These are phyloP conservation scores for Suillus tomentosus DNA, from an alignment of 768 basidiomycete species.

Conservation along the genomic window DNA sequence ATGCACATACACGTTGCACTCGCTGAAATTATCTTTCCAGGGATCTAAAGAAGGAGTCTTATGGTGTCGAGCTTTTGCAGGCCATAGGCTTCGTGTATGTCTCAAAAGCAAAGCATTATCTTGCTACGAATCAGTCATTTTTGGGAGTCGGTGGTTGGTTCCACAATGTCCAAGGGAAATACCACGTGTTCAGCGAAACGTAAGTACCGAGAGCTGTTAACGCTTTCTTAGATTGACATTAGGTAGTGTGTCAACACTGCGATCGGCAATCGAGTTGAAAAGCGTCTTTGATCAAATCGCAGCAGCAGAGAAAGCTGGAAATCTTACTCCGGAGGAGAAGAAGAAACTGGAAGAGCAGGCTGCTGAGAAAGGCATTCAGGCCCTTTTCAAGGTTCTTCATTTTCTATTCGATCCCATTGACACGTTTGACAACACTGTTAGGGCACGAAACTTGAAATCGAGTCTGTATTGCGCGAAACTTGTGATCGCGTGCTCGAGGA, in stretches of 20 bases:
- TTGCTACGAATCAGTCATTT: constrained; percentile 68
- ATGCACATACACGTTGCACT: constrained; percentile 4
- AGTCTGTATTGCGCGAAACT: constrained; percentile 85
- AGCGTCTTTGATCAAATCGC: constrained; percentile 90
- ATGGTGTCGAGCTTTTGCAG: constrained; percentile 83
- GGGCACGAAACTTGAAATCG: constrained; percentile 91
- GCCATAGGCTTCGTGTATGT: constrained; percentile 85
- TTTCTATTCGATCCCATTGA: constrained; percentile 4
- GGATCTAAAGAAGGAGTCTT: constrained; percentile 83
- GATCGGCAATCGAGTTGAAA: constrained; percentile 88
- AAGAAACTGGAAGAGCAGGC: constrained; percentile 87
- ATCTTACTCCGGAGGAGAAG: constrained; percentile 75
- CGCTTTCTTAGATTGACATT: constrained; percentile 11
- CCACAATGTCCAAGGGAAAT: constrained; percentile 90
- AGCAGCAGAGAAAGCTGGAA: constrained; percentile 85
- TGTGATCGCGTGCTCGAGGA: constrained; percentile 81
- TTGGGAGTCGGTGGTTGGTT: constrained; percentile 92
- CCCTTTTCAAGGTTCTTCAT: constrained; percentile 78
- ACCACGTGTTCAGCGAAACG: constrained; percentile 94
- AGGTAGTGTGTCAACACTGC: constrained; percentile 75
- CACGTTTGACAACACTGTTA: constrained; percentile 29
- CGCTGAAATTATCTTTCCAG: constrained; percentile 38
- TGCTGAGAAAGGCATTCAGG: constrained; percentile 89
- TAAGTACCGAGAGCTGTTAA: constrained; percentile 37
- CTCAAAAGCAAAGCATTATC: constrained; percentile 80